A percentile compares a stretch with the other conserved stretches of the same genome.
Conservation (phyloP, 441 rosid genomes). For the Theobroma grandiflorum region DNA sequence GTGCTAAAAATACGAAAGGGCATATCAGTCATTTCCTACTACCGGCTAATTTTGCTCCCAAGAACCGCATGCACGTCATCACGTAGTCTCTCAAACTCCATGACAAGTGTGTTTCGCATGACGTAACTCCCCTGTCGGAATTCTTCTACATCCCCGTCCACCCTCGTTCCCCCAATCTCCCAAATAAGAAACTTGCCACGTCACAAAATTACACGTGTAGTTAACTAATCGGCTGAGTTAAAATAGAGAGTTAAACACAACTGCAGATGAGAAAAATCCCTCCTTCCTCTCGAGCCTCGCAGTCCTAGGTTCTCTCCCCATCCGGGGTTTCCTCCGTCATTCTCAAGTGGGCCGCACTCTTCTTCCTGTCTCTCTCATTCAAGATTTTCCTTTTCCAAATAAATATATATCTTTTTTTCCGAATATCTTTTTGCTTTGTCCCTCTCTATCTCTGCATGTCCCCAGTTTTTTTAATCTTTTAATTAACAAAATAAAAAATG, state of each 20-base stretch:
- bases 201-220: not conserved
- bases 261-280: not conserved
- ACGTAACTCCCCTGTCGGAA: not conserved
- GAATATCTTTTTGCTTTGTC: not conserved
- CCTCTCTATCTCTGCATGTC: not conserved
- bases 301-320: too few relatives aligned
- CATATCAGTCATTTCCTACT: not conserved
- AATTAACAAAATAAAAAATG: not conserved
- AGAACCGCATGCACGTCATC: not conserved
- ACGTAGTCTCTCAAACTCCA: not conserved
- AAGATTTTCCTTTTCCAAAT: not conserved
- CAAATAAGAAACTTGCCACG: not conserved
- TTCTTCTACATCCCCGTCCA: not conserved
- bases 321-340: not conserved
- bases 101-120: slow-evolving; percentile 4
- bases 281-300: too few relatives aligned
- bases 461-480: not conserved
- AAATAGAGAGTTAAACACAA: not conserved
- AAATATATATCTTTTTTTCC: not conserved
- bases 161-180: not conserved
- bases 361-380: not conserved
- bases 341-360: not conserved
- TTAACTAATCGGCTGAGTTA: not conserved
- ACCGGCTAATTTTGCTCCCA: not conserved
- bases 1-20: too few relatives aligned